Percentiles rank a stretch among this genome's conserved stretches.
phyloP scores from a whole-genome alignment of 2,329 filamentous ascomycete species.

The Ceratocystis variospora region DNA sequence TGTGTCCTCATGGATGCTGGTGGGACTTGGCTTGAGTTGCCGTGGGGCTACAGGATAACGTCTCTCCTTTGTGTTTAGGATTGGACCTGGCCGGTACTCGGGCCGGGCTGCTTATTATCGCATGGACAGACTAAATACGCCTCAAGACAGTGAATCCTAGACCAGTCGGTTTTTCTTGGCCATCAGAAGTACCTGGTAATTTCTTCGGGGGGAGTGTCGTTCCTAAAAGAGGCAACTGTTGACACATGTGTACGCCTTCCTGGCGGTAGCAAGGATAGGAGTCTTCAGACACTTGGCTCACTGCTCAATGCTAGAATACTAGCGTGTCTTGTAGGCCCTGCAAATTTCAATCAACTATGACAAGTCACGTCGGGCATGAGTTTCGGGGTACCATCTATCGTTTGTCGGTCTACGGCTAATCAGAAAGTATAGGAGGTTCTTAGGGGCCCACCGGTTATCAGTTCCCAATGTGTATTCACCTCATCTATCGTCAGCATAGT shows the following conservation, averaged over 20 bases:
- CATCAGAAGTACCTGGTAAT: not conserved
- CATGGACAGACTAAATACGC: not conserved
- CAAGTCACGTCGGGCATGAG: not conserved
- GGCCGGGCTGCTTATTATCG: not conserved
- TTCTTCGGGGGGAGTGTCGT: not conserved
- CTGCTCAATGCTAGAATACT: not conserved
- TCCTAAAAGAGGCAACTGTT: not conserved
- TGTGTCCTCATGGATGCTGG: not conserved
- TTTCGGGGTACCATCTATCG: not conserved
- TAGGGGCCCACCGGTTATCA: not conserved
- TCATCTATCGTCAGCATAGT: not conserved
- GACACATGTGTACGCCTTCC: not conserved
- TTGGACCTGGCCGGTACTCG: not conserved
- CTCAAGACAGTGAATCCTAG: not conserved
- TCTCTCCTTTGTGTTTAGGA: not conserved
- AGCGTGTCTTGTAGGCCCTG: not conserved
- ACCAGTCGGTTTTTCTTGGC: not conserved
- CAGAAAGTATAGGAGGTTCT: not conserved
- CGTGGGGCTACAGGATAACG: not conserved
- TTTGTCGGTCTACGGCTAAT: not conserved
- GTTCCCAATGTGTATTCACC: not conserved
- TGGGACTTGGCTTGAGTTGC: slow-evolving; percentile 1
- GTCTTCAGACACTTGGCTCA: not conserved
- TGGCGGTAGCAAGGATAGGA: not conserved
- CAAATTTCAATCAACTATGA: not conserved